Evolutionary conservation across 495 filamentous ascomycete genomes (phyloP), one percentile per base, ranked within the genome.

Genomic region (Tuber brumale): DNA sequence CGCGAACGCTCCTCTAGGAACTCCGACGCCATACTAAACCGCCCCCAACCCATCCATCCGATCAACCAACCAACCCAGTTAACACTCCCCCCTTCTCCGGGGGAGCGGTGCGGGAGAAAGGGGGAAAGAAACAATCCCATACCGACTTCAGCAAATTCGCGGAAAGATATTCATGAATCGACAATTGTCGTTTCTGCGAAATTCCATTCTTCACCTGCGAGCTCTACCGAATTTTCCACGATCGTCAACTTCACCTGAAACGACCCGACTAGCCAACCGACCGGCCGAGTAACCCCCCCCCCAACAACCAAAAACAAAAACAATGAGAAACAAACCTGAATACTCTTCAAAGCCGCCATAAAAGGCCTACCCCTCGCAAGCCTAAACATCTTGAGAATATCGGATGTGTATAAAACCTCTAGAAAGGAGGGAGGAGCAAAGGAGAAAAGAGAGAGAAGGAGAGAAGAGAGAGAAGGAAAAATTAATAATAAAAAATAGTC

Each of bases 131-230:
- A 75, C 4, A 71, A 71, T 31, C 12, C 84, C 88, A 75, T 88
- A 97, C 94, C 86, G 89, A 87, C 86, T 92, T 91, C 81, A 99
- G 88, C 73, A 99, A 90, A 77, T 92, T 90, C 80, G 94, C 93
- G 71, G 95, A 97, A 82, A 94, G 90, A 87, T 97, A 97, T 86
- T 99, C 95, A 87, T 99, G 95, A 80, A 98, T 97, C 78, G 93
- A 94, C 80, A 99, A 89, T 79, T 91, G 91, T 85, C 95, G 90
- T 87, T 90, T 91, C 85, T 97, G 95, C 81, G 86, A 81, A 77
- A 86, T 84, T 73, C 87, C 83, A 79, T 84, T 86, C 80, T 85
- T 86, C 69, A 88, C 76, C 74, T 87, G 86, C 12, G 86, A 83
- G 74, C 86, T 84, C 87, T 90, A 73, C 41, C 42, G 2, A 31